A percentile compares a stretch with the other conserved stretches of the same genome.
Evolutionary conservation across 2,329 filamentous ascomycete genomes (phyloP).

Genomic region (Orbilia quercus): DNA sequence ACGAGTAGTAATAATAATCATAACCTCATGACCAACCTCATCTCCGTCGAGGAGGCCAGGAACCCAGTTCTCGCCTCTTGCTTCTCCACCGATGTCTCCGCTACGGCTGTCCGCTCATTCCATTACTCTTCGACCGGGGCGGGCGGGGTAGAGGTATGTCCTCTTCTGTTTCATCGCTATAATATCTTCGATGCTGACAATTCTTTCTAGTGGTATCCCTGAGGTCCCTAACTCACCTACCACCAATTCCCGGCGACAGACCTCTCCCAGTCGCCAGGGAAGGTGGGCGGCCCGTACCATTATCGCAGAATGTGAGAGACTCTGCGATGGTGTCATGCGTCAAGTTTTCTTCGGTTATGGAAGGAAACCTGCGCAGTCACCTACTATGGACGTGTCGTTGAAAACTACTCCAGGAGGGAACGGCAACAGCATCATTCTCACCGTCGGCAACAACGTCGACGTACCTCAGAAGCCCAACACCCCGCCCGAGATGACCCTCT

Average conservation of each 20-base stretch:
- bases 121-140: constrained; percentile 96
- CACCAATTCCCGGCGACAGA: constrained; percentile 64
- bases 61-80: constrained; percentile 88
- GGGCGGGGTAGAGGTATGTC: constrained; percentile 69
- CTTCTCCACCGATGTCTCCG: constrained; percentile 80
- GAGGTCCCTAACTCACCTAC: constrained; percentile 66
- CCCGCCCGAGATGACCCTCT: constrained; percentile 57
- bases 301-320: constrained; percentile 99
- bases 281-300: constrained; percentile 96
- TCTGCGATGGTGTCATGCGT: constrained; percentile 97
- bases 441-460: constrained; percentile 51
- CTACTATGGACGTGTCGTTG: constrained; percentile 56
- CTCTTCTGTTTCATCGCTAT: constrained; percentile 37
- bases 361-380: constrained; percentile 55
- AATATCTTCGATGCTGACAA: constrained; percentile 63
- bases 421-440: constrained; percentile 55
- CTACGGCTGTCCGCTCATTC: constrained; percentile 80
- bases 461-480: constrained; percentile 52
- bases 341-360: constrained; percentile 84
- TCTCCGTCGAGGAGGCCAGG: constrained; percentile 66
- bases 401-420: constrained; percentile 53
- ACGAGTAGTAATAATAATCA: constrained; percentile 81
- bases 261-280: constrained; percentile 68
- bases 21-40: constrained; percentile 69
- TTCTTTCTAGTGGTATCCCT: constrained; percentile 74